Base-by-base conservation (phyloP, 768 basidiomycete genomes). In the Galerina marginata region DNA sequence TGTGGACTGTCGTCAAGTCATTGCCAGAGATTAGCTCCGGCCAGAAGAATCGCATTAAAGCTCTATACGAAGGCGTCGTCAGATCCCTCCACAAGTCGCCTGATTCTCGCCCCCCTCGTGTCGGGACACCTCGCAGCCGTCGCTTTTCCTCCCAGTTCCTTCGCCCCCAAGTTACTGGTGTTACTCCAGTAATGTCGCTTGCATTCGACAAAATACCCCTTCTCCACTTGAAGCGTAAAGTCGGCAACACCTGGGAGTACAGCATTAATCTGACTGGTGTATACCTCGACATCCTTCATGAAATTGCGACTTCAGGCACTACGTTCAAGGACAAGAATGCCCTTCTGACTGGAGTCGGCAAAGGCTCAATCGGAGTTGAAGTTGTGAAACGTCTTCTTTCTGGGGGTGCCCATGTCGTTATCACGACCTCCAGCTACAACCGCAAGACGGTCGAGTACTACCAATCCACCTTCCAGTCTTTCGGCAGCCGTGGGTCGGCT, bases 321-420 rank as follows among this genome's bases (percentile, higher is more conserved):
- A 96, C 95, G 1, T 99, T 99, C 85, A 92, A 96, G 75, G 96
- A 96, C 81, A 99, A 99, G 85, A 99, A 99, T 69, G 97, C 97
- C 2, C 85, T 99, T 15, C 83, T 99, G 33, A 99, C 97, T 38
- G 97, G 97, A 70, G 97, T 99, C 54, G 97, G 97, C 52, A 96
- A 95, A 71, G 96, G 95, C 11, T 97, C 95, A 3, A 99, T 99
- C 65, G 97, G 97, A 59, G 92, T 97, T 52, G 97, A 99, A 76
- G 92, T 99, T 63, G 83, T 99, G 63, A 99, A 97, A 75, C 97
- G 97, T 62, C 86, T 99, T 15, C 85, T 99, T 23, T 92, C 97
- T 38, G 97, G 97, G 39, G 97, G 97, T 54, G 95, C 95, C 14
- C 95, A 94, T 66, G 93, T 98, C 62, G 92, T 99, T 43, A 91